Evolutionary conservation across 805 yeast genomes (phyloP), one percentile per base, ranked within the genome.

Genomic region (Metschnikowia picachoensis): DNA sequence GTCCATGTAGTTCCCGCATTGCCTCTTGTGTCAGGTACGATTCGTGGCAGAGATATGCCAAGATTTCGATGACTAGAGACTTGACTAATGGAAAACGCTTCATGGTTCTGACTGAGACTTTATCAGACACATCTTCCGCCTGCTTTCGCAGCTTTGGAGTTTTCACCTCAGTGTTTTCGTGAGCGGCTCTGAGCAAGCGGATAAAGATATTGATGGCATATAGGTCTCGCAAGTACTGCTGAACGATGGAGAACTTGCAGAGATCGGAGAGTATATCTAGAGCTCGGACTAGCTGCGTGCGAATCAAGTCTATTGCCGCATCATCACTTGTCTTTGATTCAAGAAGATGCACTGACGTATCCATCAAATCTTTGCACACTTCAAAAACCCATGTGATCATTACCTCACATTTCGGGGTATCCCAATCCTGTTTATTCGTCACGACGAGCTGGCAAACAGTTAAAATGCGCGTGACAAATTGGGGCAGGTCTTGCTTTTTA

Each of bases 1-100:
- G 62, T 0, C 89, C 95, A 38, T 85, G 87, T 0, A 71, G 54
- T 28, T 76, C 76, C 39, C 97, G 69, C 31, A 87, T 69, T 36
- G 66, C 60, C 46, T 91, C 92, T 60, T 92, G 97, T 5, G 80
- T 76, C 5, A 68, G 69, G 37, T 63, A 67, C 38, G 81, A 75
- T 0, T 75, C 68, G 51, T 75, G 75, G 0, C 78, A 73, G 39
- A 90, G 60, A 39, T 76, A 73, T 0, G 90, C 75, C 10, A 91
- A 62, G 0, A 84, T 73, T 55, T 86, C 91, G 27, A 90, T 76
- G 10, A 85, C 65, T 17, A 85, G 66, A 0, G 84, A 75, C 57
- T 88, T 87, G 11, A 81, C 74, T 35, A 79, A 76, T 0, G 95
- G 94, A 49, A 85, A 83, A 35, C 8, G 41, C 45, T 57, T 39